Conservation (phyloP, 2,329 filamentous ascomycete species). For the Colletotrichum lentis region DNA sequence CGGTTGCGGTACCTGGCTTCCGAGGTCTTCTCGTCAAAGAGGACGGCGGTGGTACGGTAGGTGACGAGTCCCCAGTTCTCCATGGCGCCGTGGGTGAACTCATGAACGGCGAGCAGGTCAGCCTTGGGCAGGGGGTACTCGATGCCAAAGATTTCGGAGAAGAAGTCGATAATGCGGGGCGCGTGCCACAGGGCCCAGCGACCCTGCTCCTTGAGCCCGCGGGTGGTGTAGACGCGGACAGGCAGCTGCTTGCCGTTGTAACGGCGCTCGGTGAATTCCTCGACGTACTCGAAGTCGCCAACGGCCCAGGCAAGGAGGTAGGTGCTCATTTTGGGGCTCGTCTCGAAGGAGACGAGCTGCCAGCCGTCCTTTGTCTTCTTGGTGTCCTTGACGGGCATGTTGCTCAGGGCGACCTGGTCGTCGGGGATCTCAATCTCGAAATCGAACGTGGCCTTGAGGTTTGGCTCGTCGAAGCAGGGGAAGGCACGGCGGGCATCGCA, state of each 20-base stretch:
- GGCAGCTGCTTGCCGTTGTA: slow-evolving; percentile 93
- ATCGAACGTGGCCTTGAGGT: slow-evolving; percentile 95
- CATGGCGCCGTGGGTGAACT: slow-evolving; percentile 89
- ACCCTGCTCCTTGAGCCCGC: slow-evolving; percentile 92
- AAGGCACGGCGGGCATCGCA: slow-evolving; percentile 95
- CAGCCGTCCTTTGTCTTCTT: slow-evolving; percentile 68
- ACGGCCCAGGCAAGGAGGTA: slow-evolving; percentile 93
- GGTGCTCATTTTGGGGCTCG: slow-evolving; percentile 89
- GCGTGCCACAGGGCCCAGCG: slow-evolving; percentile 89
- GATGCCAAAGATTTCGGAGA: slow-evolving; percentile 92
- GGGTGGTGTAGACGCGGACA: slow-evolving; percentile 94
- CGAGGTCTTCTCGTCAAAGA: slow-evolving; percentile 94
- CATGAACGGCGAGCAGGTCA: slow-evolving; percentile 88
- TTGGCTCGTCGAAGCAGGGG: slow-evolving; percentile 98
- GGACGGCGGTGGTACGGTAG: slow-evolving; percentile 91
- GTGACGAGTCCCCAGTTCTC: slow-evolving; percentile 98
- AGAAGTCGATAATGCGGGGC: slow-evolving; percentile 93
- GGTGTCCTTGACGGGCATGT: slow-evolving; percentile 87
- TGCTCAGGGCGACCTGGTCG: slow-evolving; percentile 88
- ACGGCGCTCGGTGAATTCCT: slow-evolving; percentile 85
- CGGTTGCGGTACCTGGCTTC: slow-evolving; percentile 91
- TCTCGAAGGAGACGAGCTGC: slow-evolving; percentile 81
- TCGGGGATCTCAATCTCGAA: slow-evolving; percentile 90
- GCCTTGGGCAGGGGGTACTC: slow-evolving; percentile 94
- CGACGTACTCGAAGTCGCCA: slow-evolving; percentile 96